Evolutionary conservation across 768 basidiomycete genomes (phyloP).

Genomic region (Solioccasus polychromus): DNA sequence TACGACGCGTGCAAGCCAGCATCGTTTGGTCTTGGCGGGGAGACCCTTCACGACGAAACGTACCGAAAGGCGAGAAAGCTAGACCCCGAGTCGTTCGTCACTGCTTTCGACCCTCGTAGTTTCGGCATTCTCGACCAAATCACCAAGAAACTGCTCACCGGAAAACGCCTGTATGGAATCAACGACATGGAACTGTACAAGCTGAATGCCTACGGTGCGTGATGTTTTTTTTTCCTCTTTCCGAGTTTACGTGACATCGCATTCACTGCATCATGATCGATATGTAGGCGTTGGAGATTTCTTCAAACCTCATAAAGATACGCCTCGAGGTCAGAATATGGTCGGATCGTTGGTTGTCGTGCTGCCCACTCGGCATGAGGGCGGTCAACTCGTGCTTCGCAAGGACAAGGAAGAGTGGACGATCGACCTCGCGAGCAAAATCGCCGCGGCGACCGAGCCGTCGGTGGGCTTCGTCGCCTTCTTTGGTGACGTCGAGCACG

Average conservation of each 20-base stretch:
- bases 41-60: slow-evolving; percentile 2
- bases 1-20: slow-evolving; percentile 6
- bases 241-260: too few relatives aligned
- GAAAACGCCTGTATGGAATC: not conserved
- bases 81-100: slow-evolving; percentile 35
- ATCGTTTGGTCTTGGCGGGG: slow-evolving; percentile 1
- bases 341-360: slow-evolving; percentile 52
- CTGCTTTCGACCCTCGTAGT: not conserved
- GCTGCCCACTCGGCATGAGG: slow-evolving; percentile 37
- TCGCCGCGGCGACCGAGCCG: not conserved
- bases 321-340: slow-evolving; percentile 41
- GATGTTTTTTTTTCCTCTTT: too few relatives aligned
- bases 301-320: slow-evolving; percentile 22
- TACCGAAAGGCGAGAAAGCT: slow-evolving; percentile 47
- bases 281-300: too few relatives aligned
- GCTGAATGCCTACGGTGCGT: slow-evolving; percentile 50
- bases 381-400: slow-evolving; percentile 13
- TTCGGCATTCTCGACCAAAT: slow-evolving; percentile 3
- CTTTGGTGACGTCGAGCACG: slow-evolving; percentile 43
- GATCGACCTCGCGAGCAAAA: not conserved
- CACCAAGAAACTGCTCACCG: slow-evolving; percentile 3
- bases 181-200: slow-evolving; percentile 38
- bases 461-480: slow-evolving; percentile 41
- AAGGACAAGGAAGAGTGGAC: slow-evolving; percentile 5
- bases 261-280: too few relatives aligned